phyloP scores from a whole-genome alignment of 2,329 filamentous ascomycete genomes.

The Bipolaris sorokiniana region DNA sequence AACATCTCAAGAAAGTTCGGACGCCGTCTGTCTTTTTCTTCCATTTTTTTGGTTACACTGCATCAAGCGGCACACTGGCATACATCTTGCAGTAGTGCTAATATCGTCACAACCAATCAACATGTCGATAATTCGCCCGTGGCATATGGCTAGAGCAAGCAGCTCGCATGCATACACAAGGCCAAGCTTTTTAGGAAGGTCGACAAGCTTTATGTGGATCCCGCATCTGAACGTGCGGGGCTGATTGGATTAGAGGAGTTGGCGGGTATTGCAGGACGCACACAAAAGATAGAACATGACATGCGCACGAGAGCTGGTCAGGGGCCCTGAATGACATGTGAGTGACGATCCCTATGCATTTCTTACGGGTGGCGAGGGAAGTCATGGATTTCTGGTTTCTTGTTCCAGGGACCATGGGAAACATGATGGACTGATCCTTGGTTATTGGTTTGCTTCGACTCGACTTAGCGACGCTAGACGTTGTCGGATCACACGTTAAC shows the following conservation, averaged over 20 bases:
- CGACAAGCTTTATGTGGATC: conserved; percentile 22
- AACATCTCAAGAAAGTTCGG: neutral
- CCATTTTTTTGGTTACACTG: neutral
- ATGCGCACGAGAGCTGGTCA: neutral
- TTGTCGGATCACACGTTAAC: neutral
- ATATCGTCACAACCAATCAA: conserved; percentile 1
- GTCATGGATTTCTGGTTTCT: neutral
- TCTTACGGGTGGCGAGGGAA: neutral
- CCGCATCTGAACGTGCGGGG: conserved; percentile 17
- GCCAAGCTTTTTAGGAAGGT: conserved; percentile 32
- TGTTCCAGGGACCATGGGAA: neutral
- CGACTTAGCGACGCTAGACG: neutral
- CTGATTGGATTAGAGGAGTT: conserved; percentile 20
- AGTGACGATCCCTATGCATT: neutral
- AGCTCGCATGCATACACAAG: neutral
- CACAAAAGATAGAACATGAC: conserved; percentile 5
- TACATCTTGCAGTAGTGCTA: neutral
- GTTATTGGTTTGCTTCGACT: neutral
- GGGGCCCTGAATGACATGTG: neutral
- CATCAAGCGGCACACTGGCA: neutral
- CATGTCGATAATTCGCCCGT: neutral
- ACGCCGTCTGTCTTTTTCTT: neutral
- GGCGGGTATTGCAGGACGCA: conserved; percentile 2
- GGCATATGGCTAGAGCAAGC: neutral
- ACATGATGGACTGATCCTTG: neutral